Conservation (phyloP, 805 yeast genomes). For the Cyberlindnera mississippiensis region DNA sequence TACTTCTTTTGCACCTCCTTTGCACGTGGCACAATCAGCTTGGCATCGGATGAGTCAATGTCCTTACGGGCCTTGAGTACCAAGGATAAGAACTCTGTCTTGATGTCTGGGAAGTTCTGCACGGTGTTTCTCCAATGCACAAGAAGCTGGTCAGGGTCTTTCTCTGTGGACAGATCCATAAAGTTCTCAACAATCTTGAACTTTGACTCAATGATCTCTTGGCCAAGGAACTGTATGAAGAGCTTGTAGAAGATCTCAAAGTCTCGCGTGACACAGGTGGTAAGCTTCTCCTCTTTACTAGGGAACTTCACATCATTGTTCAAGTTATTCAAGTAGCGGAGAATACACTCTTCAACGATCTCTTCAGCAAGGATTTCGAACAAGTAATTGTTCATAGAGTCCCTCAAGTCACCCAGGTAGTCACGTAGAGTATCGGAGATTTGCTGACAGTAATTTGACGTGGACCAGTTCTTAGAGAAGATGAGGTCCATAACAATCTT, state of each 20-base stretch:
- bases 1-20: constrained; percentile 11
- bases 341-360: constrained; percentile 46
- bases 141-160: constrained; percentile 44
- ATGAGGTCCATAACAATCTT: constrained; percentile 55
- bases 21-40: constrained; percentile 13
- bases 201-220: constrained; percentile 42
- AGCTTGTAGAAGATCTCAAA: constrained; percentile 50
- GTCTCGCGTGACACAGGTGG: constrained; percentile 57
- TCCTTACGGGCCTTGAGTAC: constrained; percentile 47
- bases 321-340: constrained; percentile 47
- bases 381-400: constrained; percentile 47
- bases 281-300: constrained; percentile 37
- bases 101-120: constrained; percentile 70
- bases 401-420: constrained; percentile 62
- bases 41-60: constrained; percentile 25
- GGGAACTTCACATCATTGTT: constrained; percentile 39
- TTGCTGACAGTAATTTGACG: constrained; percentile 51
- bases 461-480: constrained; percentile 65
- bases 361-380: constrained; percentile 52
- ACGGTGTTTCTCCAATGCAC: constrained; percentile 59
- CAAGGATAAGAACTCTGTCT: constrained; percentile 62
- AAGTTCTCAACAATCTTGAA: constrained; percentile 60
- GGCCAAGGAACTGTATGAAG: constrained; percentile 43
- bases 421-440: constrained; percentile 73
- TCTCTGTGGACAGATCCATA: constrained; percentile 48